Evolutionary conservation across 2,329 filamentous ascomycete species (phyloP), one percentile per base, ranked within the genome.

Genomic region (Acarospora socialis): DNA sequence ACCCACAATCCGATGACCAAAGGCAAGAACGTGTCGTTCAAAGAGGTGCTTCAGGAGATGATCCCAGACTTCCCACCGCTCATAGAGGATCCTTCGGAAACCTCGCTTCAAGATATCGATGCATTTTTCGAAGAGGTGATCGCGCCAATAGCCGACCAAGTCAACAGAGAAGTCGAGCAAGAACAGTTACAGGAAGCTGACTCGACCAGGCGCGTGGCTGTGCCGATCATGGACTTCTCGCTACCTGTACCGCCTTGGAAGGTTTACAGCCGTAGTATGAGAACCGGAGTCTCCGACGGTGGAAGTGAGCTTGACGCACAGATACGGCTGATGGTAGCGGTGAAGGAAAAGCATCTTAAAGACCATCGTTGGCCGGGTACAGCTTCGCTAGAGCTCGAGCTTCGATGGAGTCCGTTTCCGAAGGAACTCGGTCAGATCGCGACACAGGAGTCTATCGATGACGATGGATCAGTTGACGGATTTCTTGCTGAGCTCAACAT

Each of bases 391-490:
- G 54, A 65, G 20, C 45, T 51, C 17, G 47, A 51, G 3, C 41
- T 71, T 7, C 49, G 42, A 3, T 71, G 66, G 66, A 48, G 37
- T 16, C 61, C 65, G 3, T 67, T 70, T 33, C 51, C 56, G 3
- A 46, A 46, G 3, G 51, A 56, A n/a, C 42, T 60, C 1, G 54
- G 46, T 3, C 51, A 53, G 5, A 36, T 58, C 8, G 50, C 47
- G 7, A 41, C 54, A 0, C 51, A 60, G 9, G 56, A 60, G 30
- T 42, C 38, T 7, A 51, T 63, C 4, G 51, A 57, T 21, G 55
- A 56, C 12, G 54, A 62, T 36, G 52, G 55, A 4, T 49, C 52
- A 0, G 33, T 59, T 4, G 46, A 41, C 16, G 43, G 54, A 19
- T 47, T 56, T 19, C 43, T 66, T 5, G 39, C 39, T 6, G 50